phyloP scores from a whole-genome alignment of 106 monocot species.

The Hemerocallis citrina region DNA sequence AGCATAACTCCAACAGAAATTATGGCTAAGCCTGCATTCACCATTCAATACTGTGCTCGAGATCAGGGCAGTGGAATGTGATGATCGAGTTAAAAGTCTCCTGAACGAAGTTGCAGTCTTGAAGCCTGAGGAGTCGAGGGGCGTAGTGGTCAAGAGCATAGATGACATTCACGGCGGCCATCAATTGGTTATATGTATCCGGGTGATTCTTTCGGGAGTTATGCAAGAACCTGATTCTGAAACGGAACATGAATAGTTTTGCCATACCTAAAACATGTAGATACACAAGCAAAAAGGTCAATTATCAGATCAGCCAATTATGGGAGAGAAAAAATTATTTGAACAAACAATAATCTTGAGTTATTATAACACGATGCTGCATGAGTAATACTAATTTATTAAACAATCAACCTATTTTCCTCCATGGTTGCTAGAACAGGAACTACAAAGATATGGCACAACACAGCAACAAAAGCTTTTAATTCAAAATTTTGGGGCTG shows the following conservation, averaged over 20 bases:
- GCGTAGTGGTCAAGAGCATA: conserved; percentile 69
- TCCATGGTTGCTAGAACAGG: too few species aligned
- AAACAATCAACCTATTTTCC: too few species aligned
- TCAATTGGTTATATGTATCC: conserved; percentile 38
- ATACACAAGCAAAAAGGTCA: neutral
- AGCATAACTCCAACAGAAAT: conserved; percentile 48
- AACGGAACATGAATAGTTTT: conserved; percentile 35
- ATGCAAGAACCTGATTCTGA: conserved; percentile 35
- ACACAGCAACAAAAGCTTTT: too few species aligned
- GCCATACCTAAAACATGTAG: conserved; percentile 67
- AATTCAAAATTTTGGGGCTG: too few species aligned
- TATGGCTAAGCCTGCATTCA: conserved; percentile 42
- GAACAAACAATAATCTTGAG: too few species aligned
- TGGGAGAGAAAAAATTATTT: too few species aligned
- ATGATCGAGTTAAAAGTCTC: conserved; percentile 44
- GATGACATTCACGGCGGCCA: conserved; percentile 51
- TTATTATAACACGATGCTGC: too few species aligned
- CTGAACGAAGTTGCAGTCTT: conserved; percentile 66
- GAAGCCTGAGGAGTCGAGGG: conserved; percentile 46
- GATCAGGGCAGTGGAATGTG: conserved; percentile 31
- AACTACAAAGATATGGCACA: too few species aligned
- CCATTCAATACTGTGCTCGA: conserved; percentile 34
- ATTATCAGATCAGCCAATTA: neutral
- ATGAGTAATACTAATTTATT: too few species aligned
- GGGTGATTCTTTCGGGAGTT: conserved; percentile 33